Evolutionary conservation across 208 protist genomes (phyloP).

Genomic region (Trypanosoma rangeli): DNA sequence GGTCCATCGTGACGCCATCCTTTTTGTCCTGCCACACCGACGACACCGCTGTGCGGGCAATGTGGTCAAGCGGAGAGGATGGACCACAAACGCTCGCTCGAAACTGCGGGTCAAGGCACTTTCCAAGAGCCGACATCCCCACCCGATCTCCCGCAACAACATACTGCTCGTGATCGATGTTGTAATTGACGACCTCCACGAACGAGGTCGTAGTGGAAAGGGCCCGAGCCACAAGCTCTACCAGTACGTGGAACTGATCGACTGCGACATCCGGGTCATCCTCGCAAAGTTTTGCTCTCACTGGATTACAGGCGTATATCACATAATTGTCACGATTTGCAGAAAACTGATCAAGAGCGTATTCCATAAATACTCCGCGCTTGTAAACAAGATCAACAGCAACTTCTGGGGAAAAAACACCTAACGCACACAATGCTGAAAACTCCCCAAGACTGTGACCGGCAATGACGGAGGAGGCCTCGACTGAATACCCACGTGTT

Average conservation of each 20-base stretch:
- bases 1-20: constrained; percentile 68
- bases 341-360: constrained; percentile 38
- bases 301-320: constrained; percentile 85
- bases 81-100: constrained; percentile 47
- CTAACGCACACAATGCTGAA: constrained; percentile 66
- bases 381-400: constrained; percentile 75
- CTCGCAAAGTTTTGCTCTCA: constrained; percentile 51
- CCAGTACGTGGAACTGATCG: constrained; percentile 70
- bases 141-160: constrained; percentile 80
- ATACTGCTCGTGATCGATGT: constrained; percentile 79
- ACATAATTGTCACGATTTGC: constrained; percentile 39
- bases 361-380: constrained; percentile 84
- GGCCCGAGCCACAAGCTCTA: constrained; percentile 68
- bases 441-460: constrained; percentile 91
- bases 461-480: constrained; percentile 40
- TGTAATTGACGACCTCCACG: constrained; percentile 82
- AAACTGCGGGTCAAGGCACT: constrained; percentile 88
- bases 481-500: constrained; percentile 22
- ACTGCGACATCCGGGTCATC: constrained; percentile 47
- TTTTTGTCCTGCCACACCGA: constrained; percentile 55
- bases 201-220: constrained; percentile 78
- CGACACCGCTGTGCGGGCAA: constrained; percentile 46
- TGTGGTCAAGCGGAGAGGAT: constrained; percentile 30
- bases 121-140: constrained; percentile 72
- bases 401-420: constrained; percentile 70